Evolutionary conservation across 208 protist genomes (phyloP), one percentile per base, ranked within the genome.

Genomic region (Herpetomonas samuelpessoai): DNA sequence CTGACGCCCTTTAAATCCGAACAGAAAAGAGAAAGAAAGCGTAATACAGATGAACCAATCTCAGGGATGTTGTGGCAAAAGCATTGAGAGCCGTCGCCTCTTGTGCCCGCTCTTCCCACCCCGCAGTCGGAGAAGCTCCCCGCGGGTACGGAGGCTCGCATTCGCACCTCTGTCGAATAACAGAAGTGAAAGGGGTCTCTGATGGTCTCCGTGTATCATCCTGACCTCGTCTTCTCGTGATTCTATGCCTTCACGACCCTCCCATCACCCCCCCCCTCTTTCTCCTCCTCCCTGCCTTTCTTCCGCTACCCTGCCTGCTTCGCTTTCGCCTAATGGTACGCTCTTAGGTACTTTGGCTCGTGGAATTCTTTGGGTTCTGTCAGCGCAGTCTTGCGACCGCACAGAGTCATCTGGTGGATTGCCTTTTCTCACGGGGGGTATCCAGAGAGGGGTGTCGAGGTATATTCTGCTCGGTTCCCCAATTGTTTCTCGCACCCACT

Each of bases 401-500:
- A 12, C 18, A 12, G 38, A 12, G 12, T 45, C n/a, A 50, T 10
- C 22, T 30, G 29, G 35, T 19, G 24, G 41, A 52, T 47, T 58
- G 39, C 0, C 27, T 55, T 56, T 16, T 49, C 29, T 52, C 47
- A 19, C 30, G n/a, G n/a, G n/a, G n/a, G n/a, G n/a, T n/a, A 44
- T 48, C 6, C 21, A 29, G 0, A 27, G 22, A 25, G 30, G 16
- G 27, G 14, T 25, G 24, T 16, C 22, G 44, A 3, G 30, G 3
- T 27, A 30, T 58, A 52, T 58, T 39, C 28, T 41, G 26, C 12
- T 10, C 9, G 18, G 24, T 21, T 39, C 2, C 44, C 44, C 29
- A 3, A 44, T 54, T 56, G 1, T 49, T 59, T 59, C 53, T 51
- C n/a, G n/a, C n/a, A n/a, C n/a, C n/a, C n/a, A n/a, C n/a, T n/a